These are phyloP conservation scores for Tetrastigma voinierianum DNA, from an alignment of 164 flowering plant genomes.

Conservation along the genomic window DNA sequence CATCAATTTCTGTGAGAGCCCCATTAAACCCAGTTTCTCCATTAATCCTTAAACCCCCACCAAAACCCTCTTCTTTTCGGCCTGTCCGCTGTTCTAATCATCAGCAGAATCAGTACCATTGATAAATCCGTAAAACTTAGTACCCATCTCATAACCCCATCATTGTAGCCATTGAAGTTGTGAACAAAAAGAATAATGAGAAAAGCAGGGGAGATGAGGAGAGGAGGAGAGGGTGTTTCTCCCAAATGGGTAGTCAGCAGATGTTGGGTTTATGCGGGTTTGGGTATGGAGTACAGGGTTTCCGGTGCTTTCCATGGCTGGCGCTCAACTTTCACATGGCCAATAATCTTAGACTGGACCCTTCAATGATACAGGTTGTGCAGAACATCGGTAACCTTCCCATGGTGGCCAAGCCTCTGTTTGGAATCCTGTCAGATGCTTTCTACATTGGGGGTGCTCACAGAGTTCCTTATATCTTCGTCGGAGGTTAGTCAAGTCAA, in stretches of 20 bases:
- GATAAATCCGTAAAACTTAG: conserved; percentile 19
- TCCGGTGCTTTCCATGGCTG: conserved; percentile 94
- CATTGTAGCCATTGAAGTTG: conserved; percentile 14
- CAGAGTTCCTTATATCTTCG: conserved; percentile 79
- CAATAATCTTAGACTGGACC: conserved; percentile 52
- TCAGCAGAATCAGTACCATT: conserved; percentile 13
- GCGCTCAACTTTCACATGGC: conserved; percentile 84
- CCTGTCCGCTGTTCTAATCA: conserved; percentile 15
- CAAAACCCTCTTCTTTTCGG: not conserved
- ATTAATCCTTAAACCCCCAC: not conserved
- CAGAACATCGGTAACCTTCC: conserved; percentile 76
- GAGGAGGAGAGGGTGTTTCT: conserved; percentile 8
- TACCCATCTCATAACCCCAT: conserved; percentile 22
- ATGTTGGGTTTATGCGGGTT: conserved; percentile 69
- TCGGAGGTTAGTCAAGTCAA: conserved; percentile 74
- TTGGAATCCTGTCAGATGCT: conserved; percentile 89
- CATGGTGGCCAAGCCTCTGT: conserved; percentile 92
- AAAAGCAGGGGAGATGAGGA: conserved; percentile 16
- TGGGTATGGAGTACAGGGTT: conserved; percentile 94
- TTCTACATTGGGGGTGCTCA: conserved; percentile 73
- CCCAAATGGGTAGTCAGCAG: conserved; percentile 32
- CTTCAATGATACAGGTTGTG: conserved; percentile 80
- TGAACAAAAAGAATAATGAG: conserved; percentile 4
- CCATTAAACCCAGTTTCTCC: conserved; percentile 5
- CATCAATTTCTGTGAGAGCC: conserved; percentile 5